phyloP scores from a whole-genome alignment of 352 stramenopile genomes.

The Phytophthora quininea region DNA sequence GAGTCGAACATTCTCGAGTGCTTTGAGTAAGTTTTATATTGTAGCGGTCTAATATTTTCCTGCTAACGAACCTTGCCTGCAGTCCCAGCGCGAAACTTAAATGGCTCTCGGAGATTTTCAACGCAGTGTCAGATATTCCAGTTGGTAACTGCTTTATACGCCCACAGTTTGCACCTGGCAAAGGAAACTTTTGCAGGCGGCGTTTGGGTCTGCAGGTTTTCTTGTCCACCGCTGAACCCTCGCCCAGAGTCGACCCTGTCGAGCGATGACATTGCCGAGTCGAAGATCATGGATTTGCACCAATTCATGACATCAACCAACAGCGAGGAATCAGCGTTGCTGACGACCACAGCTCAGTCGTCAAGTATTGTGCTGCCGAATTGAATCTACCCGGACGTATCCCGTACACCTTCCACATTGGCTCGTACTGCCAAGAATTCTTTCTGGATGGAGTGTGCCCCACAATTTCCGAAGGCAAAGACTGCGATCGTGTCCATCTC shows the following conservation, averaged over 20 bases:
- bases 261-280: neutral
- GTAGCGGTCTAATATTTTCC: neutral
- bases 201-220: conserved; percentile 29
- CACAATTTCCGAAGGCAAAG: conserved; percentile 26
- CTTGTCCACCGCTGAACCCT: conserved; percentile 23
- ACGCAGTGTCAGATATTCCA: conserved; percentile 34
- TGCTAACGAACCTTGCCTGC: too few species aligned
- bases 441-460: conserved; percentile 54
- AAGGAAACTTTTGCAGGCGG: conserved; percentile 26
- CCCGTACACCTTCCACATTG: conserved; percentile 65
- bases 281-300: conserved; percentile 47
- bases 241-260: conserved; percentile 5
- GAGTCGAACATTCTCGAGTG: conserved; percentile 39
- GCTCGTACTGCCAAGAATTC: conserved; percentile 59
- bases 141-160: conserved; percentile 47
- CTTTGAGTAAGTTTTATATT: conserved; percentile 71
- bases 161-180: conserved; percentile 10
- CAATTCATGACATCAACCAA: conserved; percentile 33
- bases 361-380: conserved; percentile 38
- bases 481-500: conserved; percentile 56
- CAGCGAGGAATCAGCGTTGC: neutral
- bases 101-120: conserved; percentile 37
- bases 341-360: neutral
- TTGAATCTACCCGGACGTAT: conserved; percentile 54
- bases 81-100: conserved; percentile 49